A percentile compares a stretch with the other conserved stretches of the same genome.
phyloP scores from a whole-genome alignment of 2,329 filamentous ascomycete species.

The Coleophoma crateriformis region DNA sequence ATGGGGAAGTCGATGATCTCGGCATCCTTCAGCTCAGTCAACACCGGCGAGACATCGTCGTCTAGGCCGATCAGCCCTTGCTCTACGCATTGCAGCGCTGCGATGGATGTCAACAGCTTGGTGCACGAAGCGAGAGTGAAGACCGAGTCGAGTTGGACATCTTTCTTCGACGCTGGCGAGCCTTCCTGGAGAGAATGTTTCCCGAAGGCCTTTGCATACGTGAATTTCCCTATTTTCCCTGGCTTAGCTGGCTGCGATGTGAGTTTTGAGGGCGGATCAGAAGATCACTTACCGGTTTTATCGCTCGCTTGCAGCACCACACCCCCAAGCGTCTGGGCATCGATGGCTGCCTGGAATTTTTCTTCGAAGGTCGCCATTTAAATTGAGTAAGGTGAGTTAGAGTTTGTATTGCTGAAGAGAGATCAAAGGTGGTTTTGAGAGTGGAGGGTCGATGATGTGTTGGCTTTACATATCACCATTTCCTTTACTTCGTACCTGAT shows the following conservation, averaged over 20 bases:
- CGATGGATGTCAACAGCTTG: constrained; percentile 46
- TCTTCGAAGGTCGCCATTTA: constrained; percentile 7
- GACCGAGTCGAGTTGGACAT: constrained; percentile 40
- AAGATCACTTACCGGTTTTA: constrained; percentile 8
- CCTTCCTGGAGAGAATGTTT: constrained; percentile 40
- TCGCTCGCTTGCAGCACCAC: constrained; percentile 12
- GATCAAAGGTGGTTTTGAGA: too few relatives aligned
- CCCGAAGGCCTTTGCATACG: constrained; percentile 30
- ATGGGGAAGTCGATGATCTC: constrained; percentile 16
- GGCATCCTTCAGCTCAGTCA: constrained; percentile 16
- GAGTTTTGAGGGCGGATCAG: neutral
- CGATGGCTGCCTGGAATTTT: constrained; percentile 8
- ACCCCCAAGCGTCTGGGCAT: constrained; percentile 13
- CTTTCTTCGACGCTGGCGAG: constrained; percentile 35
- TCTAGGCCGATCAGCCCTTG: constrained; percentile 41
- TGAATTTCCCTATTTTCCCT: constrained; percentile 25
- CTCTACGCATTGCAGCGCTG: constrained; percentile 52
- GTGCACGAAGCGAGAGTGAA: constrained; percentile 46
- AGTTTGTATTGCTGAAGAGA: too few relatives aligned
- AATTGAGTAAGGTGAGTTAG: too few relatives aligned
- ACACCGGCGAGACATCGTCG: constrained; percentile 24
- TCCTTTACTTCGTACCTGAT: too few relatives aligned
- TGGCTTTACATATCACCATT: too few relatives aligned
- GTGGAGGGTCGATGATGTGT: too few relatives aligned
- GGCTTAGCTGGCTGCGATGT: neutral